Percentiles rank a stretch among this genome's conserved stretches.
phyloP scores from a whole-genome alignment of 805 yeast genomes.

The Saccharomycopsis oosterbeekiorum region DNA sequence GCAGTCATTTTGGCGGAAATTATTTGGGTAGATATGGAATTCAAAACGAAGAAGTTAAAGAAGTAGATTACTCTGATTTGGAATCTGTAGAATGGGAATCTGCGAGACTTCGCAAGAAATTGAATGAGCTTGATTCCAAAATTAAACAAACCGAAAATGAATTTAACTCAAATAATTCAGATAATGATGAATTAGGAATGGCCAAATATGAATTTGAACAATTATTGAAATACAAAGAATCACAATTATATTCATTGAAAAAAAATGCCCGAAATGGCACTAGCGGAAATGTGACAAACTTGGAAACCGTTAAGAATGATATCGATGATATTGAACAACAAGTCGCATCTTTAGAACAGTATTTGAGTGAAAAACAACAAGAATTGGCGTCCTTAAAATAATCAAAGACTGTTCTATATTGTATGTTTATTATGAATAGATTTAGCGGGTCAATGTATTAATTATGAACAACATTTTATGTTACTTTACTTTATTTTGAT shows the following conservation, averaged over 20 bases:
- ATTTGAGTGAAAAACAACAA: slow-evolving; percentile 45
- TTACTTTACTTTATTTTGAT: background rate
- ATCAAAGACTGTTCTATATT: slow-evolving; percentile 21
- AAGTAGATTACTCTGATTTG: slow-evolving; percentile 21
- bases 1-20: slow-evolving; percentile 37
- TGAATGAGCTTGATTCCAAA: slow-evolving; percentile 63
- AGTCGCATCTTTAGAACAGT: slow-evolving; percentile 61
- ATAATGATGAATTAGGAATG: slow-evolving; percentile 23
- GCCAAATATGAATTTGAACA: slow-evolving; percentile 68
- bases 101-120: slow-evolving; percentile 69
- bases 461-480: background rate
- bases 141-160: slow-evolving; percentile 47
- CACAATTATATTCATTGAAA: slow-evolving; percentile 36
- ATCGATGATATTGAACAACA: slow-evolving; percentile 35
- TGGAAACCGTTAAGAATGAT: background rate
- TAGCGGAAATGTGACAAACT: background rate
- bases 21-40: slow-evolving; percentile 51
- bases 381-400: slow-evolving; percentile 45
- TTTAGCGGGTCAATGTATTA: background rate
- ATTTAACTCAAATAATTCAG: slow-evolving; percentile 27
- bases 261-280: slow-evolving; percentile 21
- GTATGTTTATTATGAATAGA: slow-evolving; percentile 19
- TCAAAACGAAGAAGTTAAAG: slow-evolving; percentile 4
- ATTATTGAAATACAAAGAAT: slow-evolving; percentile 66
- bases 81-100: slow-evolving; percentile 91